phyloP scores from a whole-genome alignment of 495 filamentous ascomycete genomes.

The Pyrenula massariospora region DNA sequence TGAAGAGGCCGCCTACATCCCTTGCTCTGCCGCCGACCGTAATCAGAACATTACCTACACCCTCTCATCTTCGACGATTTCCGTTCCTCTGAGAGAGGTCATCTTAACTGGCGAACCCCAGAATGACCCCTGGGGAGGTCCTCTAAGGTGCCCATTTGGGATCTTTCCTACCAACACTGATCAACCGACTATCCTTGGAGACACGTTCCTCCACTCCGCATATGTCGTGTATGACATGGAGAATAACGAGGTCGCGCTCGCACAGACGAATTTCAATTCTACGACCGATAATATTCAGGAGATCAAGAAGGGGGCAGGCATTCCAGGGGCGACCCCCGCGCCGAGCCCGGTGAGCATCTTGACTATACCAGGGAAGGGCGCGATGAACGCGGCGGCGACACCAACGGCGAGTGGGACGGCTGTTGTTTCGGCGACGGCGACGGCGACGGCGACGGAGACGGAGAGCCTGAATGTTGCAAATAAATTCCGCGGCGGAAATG shows the following conservation, averaged over 20 bases:
- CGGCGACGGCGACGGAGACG: too few species aligned
- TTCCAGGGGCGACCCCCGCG: conserved; percentile 64
- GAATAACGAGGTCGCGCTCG: conserved; percentile 81
- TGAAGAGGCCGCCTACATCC: conserved; percentile 45
- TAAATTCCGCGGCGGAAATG: too few species aligned
- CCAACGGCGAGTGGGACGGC: not conserved
- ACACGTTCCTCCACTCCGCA: conserved; percentile 84
- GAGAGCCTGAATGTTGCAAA: too few species aligned
- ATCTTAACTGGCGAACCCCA: conserved; percentile 46
- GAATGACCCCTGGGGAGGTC: conserved; percentile 50
- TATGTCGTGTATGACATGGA: conserved; percentile 87
- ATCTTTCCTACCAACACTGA: conserved; percentile 53
- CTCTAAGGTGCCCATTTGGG: conserved; percentile 58
- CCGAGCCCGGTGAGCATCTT: conserved; percentile 45
- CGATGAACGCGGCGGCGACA: conserved; percentile 6
- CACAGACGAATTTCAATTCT: conserved; percentile 73
- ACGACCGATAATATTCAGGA: conserved; percentile 53
- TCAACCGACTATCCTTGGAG: conserved; percentile 66
- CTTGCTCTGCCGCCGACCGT: conserved; percentile 54
- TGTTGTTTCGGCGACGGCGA: not conserved
- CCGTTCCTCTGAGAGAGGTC: conserved; percentile 64
- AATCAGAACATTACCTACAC: conserved; percentile 54
- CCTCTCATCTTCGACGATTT: conserved; percentile 55
- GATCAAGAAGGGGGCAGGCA: conserved; percentile 53
- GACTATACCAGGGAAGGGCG: conserved; percentile 21